These are phyloP conservation scores for Tripterygium wilfordii DNA, from an alignment of 177 flowering plant genomes.

Conservation along the genomic window DNA sequence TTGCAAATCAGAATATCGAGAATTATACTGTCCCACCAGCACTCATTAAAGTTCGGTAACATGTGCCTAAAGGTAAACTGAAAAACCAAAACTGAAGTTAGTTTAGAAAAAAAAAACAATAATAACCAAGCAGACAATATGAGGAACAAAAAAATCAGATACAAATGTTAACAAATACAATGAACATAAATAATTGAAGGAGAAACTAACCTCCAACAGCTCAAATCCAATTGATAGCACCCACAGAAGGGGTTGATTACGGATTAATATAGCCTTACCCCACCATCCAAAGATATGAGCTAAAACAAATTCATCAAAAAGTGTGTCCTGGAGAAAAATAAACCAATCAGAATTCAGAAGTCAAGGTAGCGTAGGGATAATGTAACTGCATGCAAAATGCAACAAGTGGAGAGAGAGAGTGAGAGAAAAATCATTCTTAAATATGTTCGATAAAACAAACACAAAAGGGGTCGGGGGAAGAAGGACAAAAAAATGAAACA, in stretches of 20 bases:
- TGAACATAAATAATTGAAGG: background rate
- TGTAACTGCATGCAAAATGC: no score
- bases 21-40: constrained; percentile 99
- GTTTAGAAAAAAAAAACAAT: background rate
- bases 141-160: background rate
- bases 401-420: no score
- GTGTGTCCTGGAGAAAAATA: constrained; percentile 63
- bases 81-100: constrained; percentile 13
- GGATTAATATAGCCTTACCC: constrained; percentile 99
- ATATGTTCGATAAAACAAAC: no score
- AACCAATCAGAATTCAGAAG: constrained; percentile 13
- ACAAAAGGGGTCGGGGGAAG: background rate
- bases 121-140: background rate
- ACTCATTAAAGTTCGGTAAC: constrained; percentile 97
- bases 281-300: constrained; percentile 99
- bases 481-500: constrained; percentile 2
- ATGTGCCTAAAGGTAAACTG: constrained; percentile 98
- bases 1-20: constrained; percentile 94
- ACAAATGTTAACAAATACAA: background rate
- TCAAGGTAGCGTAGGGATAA: no score
- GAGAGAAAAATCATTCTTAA: no score
- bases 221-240: constrained; percentile 95
- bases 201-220: constrained; percentile 79
- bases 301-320: constrained; percentile 93
- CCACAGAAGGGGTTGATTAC: constrained; percentile 98